Conservation (phyloP, 805 yeast genomes). For the Wickerhamiella hasegawae region DNA sequence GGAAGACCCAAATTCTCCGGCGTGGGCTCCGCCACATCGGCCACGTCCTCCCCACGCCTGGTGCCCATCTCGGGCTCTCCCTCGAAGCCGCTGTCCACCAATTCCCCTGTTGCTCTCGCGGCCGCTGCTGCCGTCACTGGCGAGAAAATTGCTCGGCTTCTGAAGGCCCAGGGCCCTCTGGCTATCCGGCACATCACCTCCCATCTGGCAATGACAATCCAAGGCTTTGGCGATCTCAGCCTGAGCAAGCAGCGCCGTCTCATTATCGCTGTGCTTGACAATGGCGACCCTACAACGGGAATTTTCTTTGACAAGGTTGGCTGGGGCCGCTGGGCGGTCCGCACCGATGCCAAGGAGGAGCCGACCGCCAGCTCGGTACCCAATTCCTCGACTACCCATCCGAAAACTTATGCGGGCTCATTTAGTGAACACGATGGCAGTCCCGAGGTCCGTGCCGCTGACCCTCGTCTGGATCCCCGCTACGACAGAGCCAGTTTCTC, state of each 20-base stretch:
- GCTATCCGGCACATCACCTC: slow-evolving; percentile 83
- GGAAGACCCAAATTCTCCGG: not conserved
- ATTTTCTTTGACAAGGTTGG: slow-evolving; percentile 84
- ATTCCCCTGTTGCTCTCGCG: slow-evolving; percentile 75
- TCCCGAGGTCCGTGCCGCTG: slow-evolving; percentile 1
- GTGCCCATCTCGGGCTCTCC: slow-evolving; percentile 1
- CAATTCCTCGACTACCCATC: not conserved
- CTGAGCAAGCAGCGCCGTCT: slow-evolving; percentile 79
- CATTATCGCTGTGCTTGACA: slow-evolving; percentile 77
- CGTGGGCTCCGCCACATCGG: too few species aligned
- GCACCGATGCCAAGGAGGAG: slow-evolving; percentile 59
- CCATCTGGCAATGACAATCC: slow-evolving; percentile 57
- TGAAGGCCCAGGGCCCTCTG: slow-evolving; percentile 64
- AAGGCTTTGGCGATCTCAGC: slow-evolving; percentile 64
- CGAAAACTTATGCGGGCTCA: not conserved
- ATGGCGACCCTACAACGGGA: slow-evolving; percentile 35
- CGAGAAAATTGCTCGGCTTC: slow-evolving; percentile 50
- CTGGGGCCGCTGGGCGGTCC: slow-evolving; percentile 96
- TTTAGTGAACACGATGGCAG: not conserved
- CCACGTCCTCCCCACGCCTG: not conserved
- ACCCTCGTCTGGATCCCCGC: not conserved
- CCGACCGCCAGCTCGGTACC: slow-evolving; percentile 1
- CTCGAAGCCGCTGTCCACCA: slow-evolving; percentile 31
- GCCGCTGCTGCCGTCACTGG: slow-evolving; percentile 80
- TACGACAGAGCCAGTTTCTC: not conserved